Evolutionary conservation across 345 rosid genomes (phyloP), one percentile per base, ranked within the genome.

Genomic region (Murraya paniculata): DNA sequence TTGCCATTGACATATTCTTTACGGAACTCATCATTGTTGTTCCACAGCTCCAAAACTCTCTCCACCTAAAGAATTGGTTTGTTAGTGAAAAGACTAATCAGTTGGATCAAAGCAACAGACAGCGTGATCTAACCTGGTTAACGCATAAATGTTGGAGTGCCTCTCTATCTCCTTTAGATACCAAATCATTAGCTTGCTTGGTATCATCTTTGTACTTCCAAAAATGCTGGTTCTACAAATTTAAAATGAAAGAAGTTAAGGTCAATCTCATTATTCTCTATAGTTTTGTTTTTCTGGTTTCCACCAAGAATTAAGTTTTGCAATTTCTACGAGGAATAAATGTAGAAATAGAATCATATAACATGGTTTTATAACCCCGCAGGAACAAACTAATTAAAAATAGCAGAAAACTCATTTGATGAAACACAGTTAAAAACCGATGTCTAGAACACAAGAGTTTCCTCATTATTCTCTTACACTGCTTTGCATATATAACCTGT

Each of bases 41-140:
- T 90, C 97, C 94, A 92, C 71, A 82, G 72, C 73, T 90, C 84
- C 94, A 90, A 89, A 74, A 92, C 77, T 18, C 73, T 81, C 82
- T 93, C 94, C 83, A 89, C 92, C 98, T 94, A 81, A 76, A 80
- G n/a, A 65, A 77, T 25, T 30, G 69, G 38, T 48, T 73, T 67
- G 45, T 85, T 28, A 89, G 85, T 45, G 38, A 59, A 58, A 68
- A 35, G n/a, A 8, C 69, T 9, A 66, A 65, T 18, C 66, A 67
- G 64, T 35, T 68, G 64, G 30, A 72, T 36, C 18, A 21, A 38
- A 78, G 50, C 28, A 75, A 65, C 36, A n/a, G 45, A 71, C 48
- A 59, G 79, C 72, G 79, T 67, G 55, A 36, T 39, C 80, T 79
- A 77, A 94, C 97, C 87, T 91, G 97, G 77, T 82, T 87, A 87